Evolutionary conservation across 106 monocot species (phyloP), one percentile per base, ranked within the genome.

Genomic region (Dioscorea dumetorum): DNA sequence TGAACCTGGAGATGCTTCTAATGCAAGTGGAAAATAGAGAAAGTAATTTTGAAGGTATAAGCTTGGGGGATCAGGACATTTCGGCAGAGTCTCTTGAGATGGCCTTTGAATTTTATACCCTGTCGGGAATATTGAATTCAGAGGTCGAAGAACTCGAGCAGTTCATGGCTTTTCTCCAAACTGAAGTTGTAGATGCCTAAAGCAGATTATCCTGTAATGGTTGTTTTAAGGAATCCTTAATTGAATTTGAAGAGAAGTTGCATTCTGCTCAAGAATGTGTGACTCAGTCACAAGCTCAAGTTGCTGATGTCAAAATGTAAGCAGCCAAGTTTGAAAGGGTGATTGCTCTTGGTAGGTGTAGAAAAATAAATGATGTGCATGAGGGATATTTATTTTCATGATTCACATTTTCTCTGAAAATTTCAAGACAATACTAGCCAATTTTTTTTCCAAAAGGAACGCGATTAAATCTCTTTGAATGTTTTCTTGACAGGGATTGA

Each of bases 71-170:
- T 67, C 72, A 76, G 10, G 77, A 73, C 51, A 58, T 79, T 33
- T 69, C 76, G 4, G 20, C 32, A 8, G 80, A 80, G 4, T 67
- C 35, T 31, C 48, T 74, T 1, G 64, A 63, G 63, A 87, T 75
- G 57, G 75, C 82, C 24, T 89, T 87, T 77, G 86, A 92, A 73
- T 84, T 81, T 73, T 82, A 81, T 54, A 60, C 81, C 12, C 68
- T 97, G 34, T 84, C 78, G n/a, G 89, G 82, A n/a, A 67, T 81
- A 72, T 83, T 92, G 52, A 74, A 74, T 59, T 84, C 86, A 22
- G 97, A 90, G 73, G 72, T 83, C 24, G 78, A 82, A 69, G 88
- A 89, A 56, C 74, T 97, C 22, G 80, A 92, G 11, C 64, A 34
- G 66, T 87, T 89, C 61, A 80, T 89, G 59, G 53, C 28, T 19